Conservation (phyloP, 2,329 filamentous ascomycete genomes). For the Neonectria hederae region DNA sequence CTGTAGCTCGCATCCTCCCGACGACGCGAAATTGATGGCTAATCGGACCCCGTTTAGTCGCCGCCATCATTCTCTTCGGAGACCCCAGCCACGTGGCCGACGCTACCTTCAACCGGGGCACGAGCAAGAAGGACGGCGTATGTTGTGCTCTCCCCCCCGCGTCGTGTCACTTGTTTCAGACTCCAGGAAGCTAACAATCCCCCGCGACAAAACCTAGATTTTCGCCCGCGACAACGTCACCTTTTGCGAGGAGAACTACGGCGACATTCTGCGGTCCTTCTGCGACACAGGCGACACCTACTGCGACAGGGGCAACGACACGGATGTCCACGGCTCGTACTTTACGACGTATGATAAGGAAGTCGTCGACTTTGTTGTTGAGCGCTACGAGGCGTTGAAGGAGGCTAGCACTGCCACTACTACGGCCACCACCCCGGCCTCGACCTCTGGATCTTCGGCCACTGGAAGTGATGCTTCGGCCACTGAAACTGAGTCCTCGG, state of each 20-base stretch:
- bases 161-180: not conserved
- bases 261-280: slow-evolving; percentile 50
- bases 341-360: slow-evolving; percentile 47
- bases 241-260: slow-evolving; percentile 48
- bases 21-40: slow-evolving; percentile 7
- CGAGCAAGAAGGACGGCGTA: slow-evolving; percentile 51
- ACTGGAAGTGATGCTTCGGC: not conserved
- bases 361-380: slow-evolving; percentile 49
- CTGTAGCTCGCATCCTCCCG: not conserved
- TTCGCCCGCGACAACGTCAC: slow-evolving; percentile 49
- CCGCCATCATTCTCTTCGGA: slow-evolving; percentile 53
- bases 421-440: slow-evolving; percentile 16
- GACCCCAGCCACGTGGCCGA: slow-evolving; percentile 53
- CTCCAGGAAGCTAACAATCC: not conserved
- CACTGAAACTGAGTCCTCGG: not conserved
- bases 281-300: slow-evolving; percentile 55
- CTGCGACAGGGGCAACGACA: slow-evolving; percentile 48
- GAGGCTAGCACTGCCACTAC: slow-evolving; percentile 17
- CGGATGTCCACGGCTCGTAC: slow-evolving; percentile 49
- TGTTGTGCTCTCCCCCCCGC: slow-evolving; percentile 25
- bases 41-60: slow-evolving; percentile 42
- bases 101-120: slow-evolving; percentile 49
- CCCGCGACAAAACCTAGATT: slow-evolving; percentile 40
- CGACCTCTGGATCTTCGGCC: slow-evolving; percentile 15
- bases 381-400: slow-evolving; percentile 41